Percentiles rank a stretch among this genome's conserved stretches.
Conservation (phyloP, 2,329 filamentous ascomycete genomes). For the Phaeosphaeria sp. region DNA sequence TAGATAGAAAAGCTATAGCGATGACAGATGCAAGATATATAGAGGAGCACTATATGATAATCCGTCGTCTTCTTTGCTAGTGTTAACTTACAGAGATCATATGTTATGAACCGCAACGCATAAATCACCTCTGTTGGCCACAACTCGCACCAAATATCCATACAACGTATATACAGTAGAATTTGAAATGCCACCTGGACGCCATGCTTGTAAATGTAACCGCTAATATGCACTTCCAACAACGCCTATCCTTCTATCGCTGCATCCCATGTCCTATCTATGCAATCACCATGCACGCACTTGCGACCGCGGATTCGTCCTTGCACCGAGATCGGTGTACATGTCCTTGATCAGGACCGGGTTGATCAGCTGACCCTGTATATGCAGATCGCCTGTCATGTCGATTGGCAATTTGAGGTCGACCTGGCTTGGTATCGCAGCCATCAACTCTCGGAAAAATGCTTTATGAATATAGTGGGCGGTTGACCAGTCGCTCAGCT, state of each 20-base stretch:
- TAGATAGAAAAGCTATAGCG: neutral
- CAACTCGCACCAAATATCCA: neutral
- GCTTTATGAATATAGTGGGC: constrained; percentile 38
- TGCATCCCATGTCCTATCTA: too few relatives aligned
- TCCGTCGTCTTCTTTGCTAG: neutral
- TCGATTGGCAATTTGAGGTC: constrained; percentile 23
- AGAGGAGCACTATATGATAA: neutral
- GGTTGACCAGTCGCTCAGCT: constrained; percentile 27
- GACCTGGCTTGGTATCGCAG: constrained; percentile 24
- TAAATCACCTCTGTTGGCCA: neutral
- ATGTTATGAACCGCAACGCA: neutral
- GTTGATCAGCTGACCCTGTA: constrained; percentile 21
- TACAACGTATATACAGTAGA: neutral
- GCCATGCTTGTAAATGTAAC: neutral
- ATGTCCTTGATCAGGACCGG: constrained; percentile 25
- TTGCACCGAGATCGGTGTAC: constrained; percentile 21
- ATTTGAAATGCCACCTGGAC: neutral
- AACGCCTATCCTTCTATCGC: neutral
- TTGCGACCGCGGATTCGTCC: neutral
- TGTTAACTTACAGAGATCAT: neutral
- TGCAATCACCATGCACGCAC: neutral
- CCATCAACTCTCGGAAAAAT: constrained; percentile 36
- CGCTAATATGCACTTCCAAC: neutral
- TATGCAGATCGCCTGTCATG: constrained; percentile 15
- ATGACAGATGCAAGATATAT: neutral